Conservation (phyloP, 371 early-diverging fungal genomes). For the Circinella umbellata region DNA sequence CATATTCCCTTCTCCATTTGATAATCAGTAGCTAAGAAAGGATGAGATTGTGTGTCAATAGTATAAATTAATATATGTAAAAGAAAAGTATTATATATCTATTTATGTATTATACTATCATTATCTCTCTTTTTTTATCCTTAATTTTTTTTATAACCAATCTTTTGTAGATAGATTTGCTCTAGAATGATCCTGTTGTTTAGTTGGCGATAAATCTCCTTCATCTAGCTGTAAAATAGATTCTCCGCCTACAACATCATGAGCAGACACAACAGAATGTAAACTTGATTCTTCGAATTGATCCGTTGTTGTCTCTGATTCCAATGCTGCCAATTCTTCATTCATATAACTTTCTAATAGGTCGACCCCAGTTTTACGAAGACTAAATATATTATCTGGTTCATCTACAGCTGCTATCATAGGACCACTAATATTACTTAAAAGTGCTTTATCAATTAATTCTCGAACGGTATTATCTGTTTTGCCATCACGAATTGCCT, state of each 20-base stretch:
- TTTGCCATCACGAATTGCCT: constrained; percentile 8
- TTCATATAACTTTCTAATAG: constrained; percentile 1
- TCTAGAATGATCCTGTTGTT: background rate
- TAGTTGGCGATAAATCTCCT: constrained; percentile 4
- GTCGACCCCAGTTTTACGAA: background rate
- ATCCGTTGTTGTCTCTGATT: background rate
- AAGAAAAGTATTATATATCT: too few relatives aligned
- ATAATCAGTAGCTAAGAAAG: background rate
- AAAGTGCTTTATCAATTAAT: constrained; percentile 9
- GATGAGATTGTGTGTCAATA: too few relatives aligned
- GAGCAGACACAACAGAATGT: background rate
- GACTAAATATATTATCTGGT: constrained; percentile 9
- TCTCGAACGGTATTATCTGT: background rate
- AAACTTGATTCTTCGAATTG: background rate
- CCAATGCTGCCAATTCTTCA: constrained; percentile 12
- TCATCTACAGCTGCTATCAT: background rate
- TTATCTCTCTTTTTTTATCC: background rate
- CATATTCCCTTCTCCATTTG: background rate
- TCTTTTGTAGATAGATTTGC: constrained; percentile 12
- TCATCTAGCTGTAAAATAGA: constrained; percentile 7
- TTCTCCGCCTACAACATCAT: background rate
- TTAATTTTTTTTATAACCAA: constrained; percentile 4
- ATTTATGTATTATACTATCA: background rate
- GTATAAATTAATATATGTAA: too few relatives aligned
- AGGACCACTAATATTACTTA: background rate